Evolutionary conservation across 2,329 filamentous ascomycete species (phyloP).

Genomic region (Graphiopsis chlorocephala): DNA sequence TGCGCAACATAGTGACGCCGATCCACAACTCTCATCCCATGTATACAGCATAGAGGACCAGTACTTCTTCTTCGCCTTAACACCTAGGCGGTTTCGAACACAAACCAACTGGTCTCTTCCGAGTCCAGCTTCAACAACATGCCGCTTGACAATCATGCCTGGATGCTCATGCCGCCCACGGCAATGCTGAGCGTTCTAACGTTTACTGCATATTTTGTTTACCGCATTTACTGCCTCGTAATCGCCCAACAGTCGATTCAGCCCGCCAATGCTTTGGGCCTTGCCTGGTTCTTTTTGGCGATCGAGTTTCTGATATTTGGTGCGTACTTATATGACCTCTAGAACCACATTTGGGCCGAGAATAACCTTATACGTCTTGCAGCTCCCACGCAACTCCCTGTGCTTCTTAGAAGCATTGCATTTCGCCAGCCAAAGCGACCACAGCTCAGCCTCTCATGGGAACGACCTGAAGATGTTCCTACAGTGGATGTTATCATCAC

Average conservation of each 20-base stretch:
- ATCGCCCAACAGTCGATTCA: slow-evolving; percentile 7
- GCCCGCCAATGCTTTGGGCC: slow-evolving; percentile 8
- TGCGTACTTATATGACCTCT: background rate
- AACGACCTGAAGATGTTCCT: slow-evolving; percentile 31
- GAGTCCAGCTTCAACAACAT: background rate
- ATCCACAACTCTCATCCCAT: background rate
- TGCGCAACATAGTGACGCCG: background rate
- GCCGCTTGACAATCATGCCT: slow-evolving; percentile 6
- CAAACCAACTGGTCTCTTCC: background rate
- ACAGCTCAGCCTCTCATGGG: slow-evolving; percentile 6
- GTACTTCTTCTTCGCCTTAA: background rate
- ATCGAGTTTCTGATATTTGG: slow-evolving; percentile 14
- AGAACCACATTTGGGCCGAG: no score
- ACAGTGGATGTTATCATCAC: slow-evolving; percentile 45
- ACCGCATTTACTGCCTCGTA: slow-evolving; percentile 11
- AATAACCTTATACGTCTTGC: background rate
- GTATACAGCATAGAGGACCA: background rate
- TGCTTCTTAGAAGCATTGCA: slow-evolving; percentile 9
- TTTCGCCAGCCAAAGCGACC: slow-evolving; percentile 3
- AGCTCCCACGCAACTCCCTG: slow-evolving; percentile 11
- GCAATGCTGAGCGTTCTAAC: slow-evolving; percentile 7
- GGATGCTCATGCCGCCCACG: slow-evolving; percentile 13
- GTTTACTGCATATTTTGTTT: slow-evolving; percentile 13
- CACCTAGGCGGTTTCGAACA: no score
- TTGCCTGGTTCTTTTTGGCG: slow-evolving; percentile 12